Evolutionary conservation across 2,329 filamentous ascomycete species (phyloP), one percentile per base, ranked within the genome.

Genomic region (Alternaria consortialis): DNA sequence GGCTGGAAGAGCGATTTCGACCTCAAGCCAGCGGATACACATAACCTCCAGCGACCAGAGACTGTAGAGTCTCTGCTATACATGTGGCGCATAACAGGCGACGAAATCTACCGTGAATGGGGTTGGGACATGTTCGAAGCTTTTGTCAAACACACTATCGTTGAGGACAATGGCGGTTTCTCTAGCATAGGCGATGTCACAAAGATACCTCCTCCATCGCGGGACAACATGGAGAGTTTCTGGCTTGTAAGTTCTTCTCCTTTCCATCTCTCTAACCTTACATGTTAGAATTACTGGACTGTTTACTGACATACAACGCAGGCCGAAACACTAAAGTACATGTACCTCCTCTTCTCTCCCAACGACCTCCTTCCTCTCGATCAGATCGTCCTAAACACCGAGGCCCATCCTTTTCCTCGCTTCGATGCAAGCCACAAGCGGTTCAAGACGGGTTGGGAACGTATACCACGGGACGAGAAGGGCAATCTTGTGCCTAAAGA

Each of bases 141-240:
- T 0, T 99, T 99, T 76, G 85, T 94, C 79, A 90, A 93, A 72
- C 86, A 97, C 79, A 97, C 92, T 0, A 88, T 91, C 7, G 90
- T 97, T 2, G 84, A 87, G 43, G 90, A 94, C 39, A 88, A 88
- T 37, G 89, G 89, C 39, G 93, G 93, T 0, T 98, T 96, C 75
- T 93, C 92, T 1, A 94, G 91, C 67, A 83, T 98, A 63, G 85
- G 85, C 17, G 88, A 96, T 74, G 94, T 93, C 27, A 89, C 90
- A 67, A 80, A 80, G 5, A 80, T 95, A 9, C 93, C 94, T 20
- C 88, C 93, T 0, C 78, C 83, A 13, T 82, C 84, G 46, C 85
- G 88, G 62, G 94, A 99, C 79, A 98, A 98, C 71, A 97, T 99
- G 94, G 95, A 99, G 82, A 96, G 93, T 76, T 98, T 98, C 81